Evolutionary conservation across 108 stramenopile genomes (phyloP), one percentile per base, ranked within the genome.

Genomic region (Schizochytrium sp.): DNA sequence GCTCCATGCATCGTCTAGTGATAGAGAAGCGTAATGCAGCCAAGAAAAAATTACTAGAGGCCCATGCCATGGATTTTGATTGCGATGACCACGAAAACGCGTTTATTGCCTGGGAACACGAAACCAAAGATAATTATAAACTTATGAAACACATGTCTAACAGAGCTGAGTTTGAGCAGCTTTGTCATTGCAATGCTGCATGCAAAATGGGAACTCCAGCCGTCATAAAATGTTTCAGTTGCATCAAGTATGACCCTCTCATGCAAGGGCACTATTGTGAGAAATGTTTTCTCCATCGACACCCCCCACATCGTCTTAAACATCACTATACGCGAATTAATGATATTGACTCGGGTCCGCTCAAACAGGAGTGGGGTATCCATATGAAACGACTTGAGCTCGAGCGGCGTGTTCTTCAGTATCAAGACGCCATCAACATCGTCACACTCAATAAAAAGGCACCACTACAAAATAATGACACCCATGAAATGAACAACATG

Each of bases 131-230:
- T 3, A 69, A 69, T 15, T 83, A 83, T 53, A 53, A 10, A 5
- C 28, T 83, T 19, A n/a, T 83, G 4, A 56, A 42, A 10, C 53
- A 55, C 76, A 83, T 83, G 76, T 49, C 76, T n/a, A 40, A 83
- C 13, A 17, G 76, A 17, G 76, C 76, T 40, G 76, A 83, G 38
- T 83, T 83, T 42, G 76, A 83, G 53, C 76, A 83, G 47, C 17
- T 83, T 38, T 83, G 76, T 53, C 47, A 83, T 42, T 83, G 47
- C 53, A 83, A 83, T 40, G 53, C 40, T 53, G 17, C 12, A 10
- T 83, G 76, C 47, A 83, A 83, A 28, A n/a, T n/a, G 5, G 76
- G 76, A 10, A 83, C 76, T 47, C 76, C 76, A 2, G 76, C 76
- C 50, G 53, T 28, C 76, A 55, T 83, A 13, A 83, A 83, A 3